Base-by-base conservation (phyloP, 176 grass and related monocot genomes). In the Rhipidocladum racemiflorum region DNA sequence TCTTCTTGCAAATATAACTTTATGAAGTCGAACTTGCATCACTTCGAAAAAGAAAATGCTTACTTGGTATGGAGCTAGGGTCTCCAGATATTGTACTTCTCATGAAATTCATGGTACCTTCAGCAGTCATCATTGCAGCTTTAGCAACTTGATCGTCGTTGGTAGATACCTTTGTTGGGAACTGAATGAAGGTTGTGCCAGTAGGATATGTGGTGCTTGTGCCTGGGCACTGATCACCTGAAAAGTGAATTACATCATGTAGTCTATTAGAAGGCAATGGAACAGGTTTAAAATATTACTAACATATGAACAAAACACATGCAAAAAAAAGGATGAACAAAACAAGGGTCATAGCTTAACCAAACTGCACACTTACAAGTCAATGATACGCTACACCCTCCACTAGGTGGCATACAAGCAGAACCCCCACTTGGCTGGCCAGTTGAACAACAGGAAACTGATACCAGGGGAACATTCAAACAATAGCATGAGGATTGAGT, bases 221-320 rank as follows among this genome's bases (percentile, higher is more conserved):
- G 71, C 45, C 87, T 74, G 85, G 77, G 79, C 80, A 91, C 48
- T 92, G 87, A 81, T 85, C 87, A 93, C 91, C 91, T 97, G 85
- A 68, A 75, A 61, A 50, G 42, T 74, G 27, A 86, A 64, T 68
- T 38, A 83, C 46, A 81, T 82, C 65, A 76, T 77, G 13, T 42
- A 74, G 9, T 80, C 16, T 46, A 72, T 76, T 66, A 69, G 54
- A 42, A 73, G 50, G 36, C 36, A 81, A 55, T 53, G 1, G 7
- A 28, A 42, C 21, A 81, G 1, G 38, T 29, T 61, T 32, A 65
- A 29, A 44, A 75, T 2, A 28, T 81, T 51, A 34, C 29, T 44
- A 76, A 59, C 32, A 76, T 14, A 50, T 27, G 3, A 51, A 81
- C 2, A 77, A 83, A 84, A 60, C 68, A 84, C 40, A 42, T 11